Percentiles rank a stretch among this genome's conserved stretches.
phyloP scores from a whole-genome alignment of 1,284 basidiomycete species.

The Microbotryum silenes-acaulis region DNA sequence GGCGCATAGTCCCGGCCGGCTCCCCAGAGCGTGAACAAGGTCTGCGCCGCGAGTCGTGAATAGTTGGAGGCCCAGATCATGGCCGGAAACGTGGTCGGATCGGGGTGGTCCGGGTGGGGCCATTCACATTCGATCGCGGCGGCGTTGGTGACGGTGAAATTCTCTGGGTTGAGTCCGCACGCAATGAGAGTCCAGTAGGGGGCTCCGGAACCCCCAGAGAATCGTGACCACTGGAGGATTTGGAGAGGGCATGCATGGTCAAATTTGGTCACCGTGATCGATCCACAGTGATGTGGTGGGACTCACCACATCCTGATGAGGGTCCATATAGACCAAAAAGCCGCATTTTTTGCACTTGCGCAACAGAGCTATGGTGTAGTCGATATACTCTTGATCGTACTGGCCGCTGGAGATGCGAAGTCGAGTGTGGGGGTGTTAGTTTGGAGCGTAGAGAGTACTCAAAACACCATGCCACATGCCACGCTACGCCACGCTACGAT shows the following conservation, averaged over 20 bases:
- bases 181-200: conserved; percentile 91
- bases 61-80: conserved; percentile 99
- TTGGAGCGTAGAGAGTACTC: neutral
- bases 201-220: conserved; percentile 91
- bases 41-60: conserved; percentile 75
- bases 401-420: conserved; percentile 54
- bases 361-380: conserved; percentile 79
- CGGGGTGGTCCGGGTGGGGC: conserved; percentile 53
- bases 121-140: conserved; percentile 87
- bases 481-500: neutral
- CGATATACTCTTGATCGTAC: conserved; percentile 86
- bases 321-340: conserved; percentile 88
- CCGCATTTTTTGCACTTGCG: conserved; percentile 87
- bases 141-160: conserved; percentile 74
- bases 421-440: neutral
- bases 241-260: neutral
- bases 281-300: neutral
- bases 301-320: conserved; percentile 91
- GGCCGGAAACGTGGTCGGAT: conserved; percentile 67
- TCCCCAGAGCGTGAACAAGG: conserved; percentile 90
- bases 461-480: neutral
- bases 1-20: conserved; percentile 84
- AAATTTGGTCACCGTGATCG: neutral
- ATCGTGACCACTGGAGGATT: conserved; percentile 77
- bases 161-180: conserved; percentile 79